Conservation (phyloP, 768 basidiomycete species). For the Phanerochaete carnosa region DNA sequence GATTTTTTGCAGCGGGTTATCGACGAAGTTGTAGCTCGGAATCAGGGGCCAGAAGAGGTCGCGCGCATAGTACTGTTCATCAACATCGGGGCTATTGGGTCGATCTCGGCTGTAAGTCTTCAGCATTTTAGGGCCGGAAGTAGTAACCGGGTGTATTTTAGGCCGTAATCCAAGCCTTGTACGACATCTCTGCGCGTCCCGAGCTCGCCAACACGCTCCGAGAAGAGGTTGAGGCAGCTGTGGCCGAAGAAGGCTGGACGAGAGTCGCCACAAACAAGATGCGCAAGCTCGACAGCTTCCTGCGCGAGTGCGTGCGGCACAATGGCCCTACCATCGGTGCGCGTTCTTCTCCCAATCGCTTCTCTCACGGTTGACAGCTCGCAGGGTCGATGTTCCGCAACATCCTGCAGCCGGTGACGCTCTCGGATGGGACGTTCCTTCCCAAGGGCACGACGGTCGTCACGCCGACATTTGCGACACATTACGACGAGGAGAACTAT, state of each 20-base stretch:
- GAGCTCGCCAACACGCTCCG: conserved; percentile 26
- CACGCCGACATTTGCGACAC: no score
- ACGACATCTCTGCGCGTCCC: conserved; percentile 26
- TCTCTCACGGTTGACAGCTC: neutral
- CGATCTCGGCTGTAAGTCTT: conserved; percentile 12
- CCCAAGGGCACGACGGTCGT: no score
- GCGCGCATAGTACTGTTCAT: conserved; percentile 4
- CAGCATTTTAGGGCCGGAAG: neutral
- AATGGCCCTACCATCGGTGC: conserved; percentile 20
- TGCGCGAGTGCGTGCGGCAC: conserved; percentile 27
- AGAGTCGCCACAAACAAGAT: conserved; percentile 27
- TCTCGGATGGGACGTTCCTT: no score
- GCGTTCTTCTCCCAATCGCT: neutral
- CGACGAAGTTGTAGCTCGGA: conserved; percentile 3
- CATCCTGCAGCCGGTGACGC: no score
- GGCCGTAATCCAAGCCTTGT: conserved; percentile 25
- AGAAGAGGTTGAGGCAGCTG: conserved; percentile 27
- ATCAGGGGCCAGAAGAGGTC: neutral
- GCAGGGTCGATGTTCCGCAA: no score
- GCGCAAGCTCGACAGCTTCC: conserved; percentile 33
- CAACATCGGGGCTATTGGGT: conserved; percentile 19
- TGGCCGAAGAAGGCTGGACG: conserved; percentile 23
- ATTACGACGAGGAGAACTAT: conserved; percentile 27
- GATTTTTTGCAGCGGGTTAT: conserved; percentile 18
- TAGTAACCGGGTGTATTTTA: neutral